Percentiles rank a stretch among this genome's conserved stretches.
phyloP scores from a whole-genome alignment of 345 rosid species.

The Eucalyptus lansdowneana region DNA sequence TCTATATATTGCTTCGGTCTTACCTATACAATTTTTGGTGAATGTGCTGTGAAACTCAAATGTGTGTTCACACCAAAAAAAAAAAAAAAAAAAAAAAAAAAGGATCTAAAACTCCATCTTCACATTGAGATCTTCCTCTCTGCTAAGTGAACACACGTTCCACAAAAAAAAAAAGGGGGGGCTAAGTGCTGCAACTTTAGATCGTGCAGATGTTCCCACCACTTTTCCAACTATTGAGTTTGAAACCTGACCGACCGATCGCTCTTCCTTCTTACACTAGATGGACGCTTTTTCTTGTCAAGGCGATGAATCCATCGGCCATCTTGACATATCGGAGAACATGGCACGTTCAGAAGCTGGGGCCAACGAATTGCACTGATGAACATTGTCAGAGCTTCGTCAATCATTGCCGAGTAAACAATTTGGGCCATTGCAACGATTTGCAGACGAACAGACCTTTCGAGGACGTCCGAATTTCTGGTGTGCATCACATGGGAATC shows the following conservation, averaged over 20 bases:
- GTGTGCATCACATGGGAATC: not conserved
- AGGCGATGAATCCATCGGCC: not conserved
- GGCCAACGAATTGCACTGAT: not conserved
- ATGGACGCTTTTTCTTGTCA: not conserved
- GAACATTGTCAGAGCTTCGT: not conserved
- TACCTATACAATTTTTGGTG: not conserved
- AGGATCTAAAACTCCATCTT: not conserved
- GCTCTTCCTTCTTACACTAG: not conserved
- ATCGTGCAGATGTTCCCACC: not conserved
- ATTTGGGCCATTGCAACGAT: not conserved
- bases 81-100: too few species aligned
- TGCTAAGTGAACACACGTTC: not conserved
- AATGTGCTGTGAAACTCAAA: not conserved
- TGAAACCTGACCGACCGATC: not conserved
- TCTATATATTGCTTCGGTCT: not conserved
- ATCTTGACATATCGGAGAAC: not conserved
- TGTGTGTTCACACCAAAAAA: not conserved
- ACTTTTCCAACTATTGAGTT: not conserved
- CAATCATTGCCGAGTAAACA: not conserved
- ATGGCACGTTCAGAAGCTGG: not conserved
- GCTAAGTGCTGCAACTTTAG: not conserved
- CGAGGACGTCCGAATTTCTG: not conserved
- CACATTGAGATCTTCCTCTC: not conserved
- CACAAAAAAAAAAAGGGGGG: not conserved
- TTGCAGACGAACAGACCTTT: not conserved